A percentile compares a stretch with the other conserved stretches of the same genome.
phyloP scores from a whole-genome alignment of 768 basidiomycete genomes.

The Hygrophoropsis aurantiaca region DNA sequence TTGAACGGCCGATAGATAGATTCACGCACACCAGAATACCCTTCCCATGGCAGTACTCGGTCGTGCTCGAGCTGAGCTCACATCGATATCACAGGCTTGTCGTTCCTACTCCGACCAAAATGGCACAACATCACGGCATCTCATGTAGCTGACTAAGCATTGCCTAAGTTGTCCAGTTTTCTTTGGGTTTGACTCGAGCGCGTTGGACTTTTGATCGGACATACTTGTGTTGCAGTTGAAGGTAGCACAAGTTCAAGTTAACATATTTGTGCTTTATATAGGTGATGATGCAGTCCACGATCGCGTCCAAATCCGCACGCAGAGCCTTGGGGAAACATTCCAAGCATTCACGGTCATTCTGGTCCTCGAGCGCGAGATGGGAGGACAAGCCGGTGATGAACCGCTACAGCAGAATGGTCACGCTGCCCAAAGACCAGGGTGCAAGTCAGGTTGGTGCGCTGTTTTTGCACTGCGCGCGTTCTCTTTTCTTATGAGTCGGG shows the following conservation, averaged over 20 bases:
- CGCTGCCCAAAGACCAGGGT: conserved; percentile 91
- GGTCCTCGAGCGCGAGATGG: conserved; percentile 37
- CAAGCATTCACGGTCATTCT: conserved; percentile 34
- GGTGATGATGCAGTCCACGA: conserved; percentile 25
- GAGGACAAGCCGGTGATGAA: conserved; percentile 51
- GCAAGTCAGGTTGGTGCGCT: conserved; percentile 73
- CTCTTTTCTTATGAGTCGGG: neutral
- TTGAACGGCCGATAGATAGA: too few relatives aligned
- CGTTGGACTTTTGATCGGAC: conserved; percentile 2
- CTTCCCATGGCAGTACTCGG: neutral
- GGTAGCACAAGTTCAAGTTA: too few relatives aligned
- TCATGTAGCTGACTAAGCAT: neutral
- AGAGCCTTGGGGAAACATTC: conserved; percentile 4
- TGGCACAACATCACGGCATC: neutral
- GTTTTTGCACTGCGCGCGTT: neutral
- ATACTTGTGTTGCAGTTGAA: too few relatives aligned
- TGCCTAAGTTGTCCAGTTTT: conserved; percentile 2
- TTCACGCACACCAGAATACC: too few relatives aligned
- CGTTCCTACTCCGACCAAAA: too few relatives aligned
- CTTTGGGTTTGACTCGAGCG: conserved; percentile 1
- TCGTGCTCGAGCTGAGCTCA: too few relatives aligned
- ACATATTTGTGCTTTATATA: too few relatives aligned
- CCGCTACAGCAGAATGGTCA: conserved; percentile 77
- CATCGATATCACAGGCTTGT: too few relatives aligned
- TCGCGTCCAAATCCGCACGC: conserved; percentile 16